Conservation (phyloP, 805 yeast genomes). For the Wickerhamiella siamensis region DNA sequence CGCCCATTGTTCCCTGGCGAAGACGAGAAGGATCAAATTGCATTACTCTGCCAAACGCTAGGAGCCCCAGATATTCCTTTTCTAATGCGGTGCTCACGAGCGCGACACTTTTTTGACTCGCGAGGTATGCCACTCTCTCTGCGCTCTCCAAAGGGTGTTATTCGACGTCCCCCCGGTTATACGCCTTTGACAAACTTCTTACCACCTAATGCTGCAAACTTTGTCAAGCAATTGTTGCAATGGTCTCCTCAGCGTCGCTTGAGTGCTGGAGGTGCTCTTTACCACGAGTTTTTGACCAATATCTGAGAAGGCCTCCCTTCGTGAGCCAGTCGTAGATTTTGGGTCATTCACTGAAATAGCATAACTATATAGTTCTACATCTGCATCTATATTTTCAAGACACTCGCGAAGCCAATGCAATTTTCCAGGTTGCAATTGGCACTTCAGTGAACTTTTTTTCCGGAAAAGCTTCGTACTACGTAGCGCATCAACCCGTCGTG, state of each 20-base stretch:
- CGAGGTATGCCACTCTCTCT: constrained; percentile 22
- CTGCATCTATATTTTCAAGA: too few relatives aligned
- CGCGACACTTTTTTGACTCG: constrained; percentile 26
- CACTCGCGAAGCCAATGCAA: too few relatives aligned
- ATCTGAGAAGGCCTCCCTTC: too few relatives aligned
- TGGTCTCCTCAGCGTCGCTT: constrained; percentile 48
- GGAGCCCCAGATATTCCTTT: constrained; percentile 64
- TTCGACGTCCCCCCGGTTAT: constrained; percentile 12
- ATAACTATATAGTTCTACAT: too few relatives aligned
- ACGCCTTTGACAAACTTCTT: constrained; percentile 10
- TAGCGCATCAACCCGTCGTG: too few relatives aligned
- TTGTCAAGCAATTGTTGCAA: constrained; percentile 50
- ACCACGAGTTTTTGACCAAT: constrained; percentile 26
- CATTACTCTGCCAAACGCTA: constrained; percentile 75
- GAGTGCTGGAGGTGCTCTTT: constrained; percentile 25
- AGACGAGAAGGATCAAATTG: constrained; percentile 72
- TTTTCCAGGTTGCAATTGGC: too few relatives aligned
- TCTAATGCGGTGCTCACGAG: constrained; percentile 24
- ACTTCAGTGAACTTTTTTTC: too few relatives aligned
- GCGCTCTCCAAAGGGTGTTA: constrained; percentile 10
- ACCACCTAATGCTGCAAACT: constrained; percentile 19
- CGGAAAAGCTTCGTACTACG: too few relatives aligned
- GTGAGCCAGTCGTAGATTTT: too few relatives aligned
- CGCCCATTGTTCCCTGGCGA: constrained; percentile 93
- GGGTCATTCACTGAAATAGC: too few relatives aligned